phyloP scores from a whole-genome alignment of 495 filamentous ascomycete species.

The Barbatosphaeria neglecta region DNA sequence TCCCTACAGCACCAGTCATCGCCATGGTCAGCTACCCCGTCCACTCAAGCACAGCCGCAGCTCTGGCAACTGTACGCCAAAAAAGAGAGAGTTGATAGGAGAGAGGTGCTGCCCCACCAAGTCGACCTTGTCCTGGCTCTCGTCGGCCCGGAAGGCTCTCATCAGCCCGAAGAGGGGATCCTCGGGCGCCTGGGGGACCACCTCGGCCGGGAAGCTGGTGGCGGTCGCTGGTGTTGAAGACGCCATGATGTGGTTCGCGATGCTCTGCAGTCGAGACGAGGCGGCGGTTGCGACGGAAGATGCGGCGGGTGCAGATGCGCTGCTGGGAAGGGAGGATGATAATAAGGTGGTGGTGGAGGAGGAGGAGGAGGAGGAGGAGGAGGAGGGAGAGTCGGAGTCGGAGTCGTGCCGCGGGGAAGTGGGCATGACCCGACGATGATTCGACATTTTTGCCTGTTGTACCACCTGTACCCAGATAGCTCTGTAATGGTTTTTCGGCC shows the following conservation, averaged over 20 bases:
- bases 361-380: background rate
- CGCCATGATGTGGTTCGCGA: conserved; percentile 31
- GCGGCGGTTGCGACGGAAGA: conserved; percentile 12
- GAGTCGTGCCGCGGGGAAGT: background rate
- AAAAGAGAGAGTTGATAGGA: background rate
- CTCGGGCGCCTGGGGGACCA: conserved; percentile 82
- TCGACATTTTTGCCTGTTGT: background rate
- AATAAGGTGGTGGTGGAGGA: background rate
- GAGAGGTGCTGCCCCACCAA: conserved; percentile 35
- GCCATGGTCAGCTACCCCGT: background rate
- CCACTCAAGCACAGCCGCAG: background rate
- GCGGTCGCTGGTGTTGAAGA: conserved; percentile 24
- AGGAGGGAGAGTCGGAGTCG: background rate
- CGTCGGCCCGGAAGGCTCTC: conserved; percentile 76
- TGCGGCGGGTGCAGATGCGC: no score
- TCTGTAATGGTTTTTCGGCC: background rate
- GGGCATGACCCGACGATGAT: no score
- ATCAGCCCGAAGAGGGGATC: conserved; percentile 93
- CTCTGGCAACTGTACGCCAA: background rate
- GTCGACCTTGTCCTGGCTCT: conserved; percentile 82
- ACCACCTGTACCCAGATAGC: background rate
- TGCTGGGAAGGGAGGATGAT: conserved; percentile 9
- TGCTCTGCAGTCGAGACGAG: conserved; percentile 31
- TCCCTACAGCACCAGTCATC: conserved; percentile 33
- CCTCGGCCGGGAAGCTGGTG: conserved; percentile 62